Percentiles rank a stretch among this genome's conserved stretches.
phyloP scores from a whole-genome alignment of 768 basidiomycete species.

The Boletus pseudo-olivaceus region DNA sequence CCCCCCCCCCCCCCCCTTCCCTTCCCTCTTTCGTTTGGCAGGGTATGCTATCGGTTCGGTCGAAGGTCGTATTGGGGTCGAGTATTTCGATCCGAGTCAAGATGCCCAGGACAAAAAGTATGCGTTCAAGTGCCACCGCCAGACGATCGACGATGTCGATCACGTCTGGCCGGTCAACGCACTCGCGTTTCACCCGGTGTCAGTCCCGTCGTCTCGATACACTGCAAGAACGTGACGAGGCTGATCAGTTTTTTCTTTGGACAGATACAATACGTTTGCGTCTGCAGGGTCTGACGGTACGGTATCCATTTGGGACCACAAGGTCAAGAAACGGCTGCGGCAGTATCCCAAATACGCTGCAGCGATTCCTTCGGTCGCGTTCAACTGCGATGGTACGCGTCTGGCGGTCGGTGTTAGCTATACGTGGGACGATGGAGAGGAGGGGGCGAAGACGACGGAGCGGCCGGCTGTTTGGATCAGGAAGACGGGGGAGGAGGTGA shows the following conservation, averaged over 20 bases:
- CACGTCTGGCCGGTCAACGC: constrained; percentile 97
- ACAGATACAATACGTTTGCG: constrained; percentile 88
- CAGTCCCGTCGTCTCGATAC: constrained; percentile 27
- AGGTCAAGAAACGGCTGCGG: constrained; percentile 90
- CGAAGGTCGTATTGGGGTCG: constrained; percentile 95
- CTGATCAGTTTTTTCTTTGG: background rate
- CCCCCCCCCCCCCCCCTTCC: too few relatives aligned
- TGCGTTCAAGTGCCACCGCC: constrained; percentile 96
- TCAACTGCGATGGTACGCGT: constrained; percentile 79
- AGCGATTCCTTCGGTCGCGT: constrained; percentile 75
- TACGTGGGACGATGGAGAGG: constrained; percentile 86
- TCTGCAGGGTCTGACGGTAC: constrained; percentile 93
- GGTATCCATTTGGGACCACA: constrained; percentile 96
- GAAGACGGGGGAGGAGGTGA: constrained; percentile 73
- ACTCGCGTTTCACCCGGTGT: constrained; percentile 90
- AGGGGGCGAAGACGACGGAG: constrained; percentile 61
- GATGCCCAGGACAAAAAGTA: constrained; percentile 71
- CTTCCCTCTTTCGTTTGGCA: constrained; percentile 27
- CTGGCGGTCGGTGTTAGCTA: constrained; percentile 85
- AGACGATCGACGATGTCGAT: constrained; percentile 86
- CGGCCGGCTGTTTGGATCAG: constrained; percentile 60
- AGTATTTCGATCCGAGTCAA: constrained; percentile 86
- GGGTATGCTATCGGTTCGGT: constrained; percentile 93
- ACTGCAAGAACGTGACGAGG: background rate
- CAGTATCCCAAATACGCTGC: constrained; percentile 80